Conservation (phyloP, 345 rosid species). For the Salix dunnii region DNA sequence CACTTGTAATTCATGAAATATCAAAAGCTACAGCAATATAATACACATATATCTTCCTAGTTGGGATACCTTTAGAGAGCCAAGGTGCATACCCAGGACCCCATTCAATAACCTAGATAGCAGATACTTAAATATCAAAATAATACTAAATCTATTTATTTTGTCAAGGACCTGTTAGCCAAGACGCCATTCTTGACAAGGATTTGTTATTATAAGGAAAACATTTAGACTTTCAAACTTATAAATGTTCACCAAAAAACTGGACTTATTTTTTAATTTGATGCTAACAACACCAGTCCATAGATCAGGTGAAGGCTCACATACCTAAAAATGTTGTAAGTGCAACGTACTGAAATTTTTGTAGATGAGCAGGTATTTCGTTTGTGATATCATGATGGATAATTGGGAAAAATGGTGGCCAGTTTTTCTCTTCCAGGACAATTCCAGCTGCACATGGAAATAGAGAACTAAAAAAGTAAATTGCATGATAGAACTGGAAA, state of each 20-base stretch:
- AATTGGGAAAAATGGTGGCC: slow-evolving; percentile 37
- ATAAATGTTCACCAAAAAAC: not conserved
- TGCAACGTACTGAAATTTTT: slow-evolving; percentile 33
- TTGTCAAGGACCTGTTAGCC: not conserved
- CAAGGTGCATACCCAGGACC: not conserved
- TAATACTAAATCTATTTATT: not conserved
- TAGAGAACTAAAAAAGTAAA: not conserved
- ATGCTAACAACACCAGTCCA: not conserved
- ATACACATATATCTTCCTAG: not conserved
- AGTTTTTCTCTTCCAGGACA: slow-evolving; percentile 32
- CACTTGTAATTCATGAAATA: not conserved
- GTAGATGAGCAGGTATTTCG: slow-evolving; percentile 32
- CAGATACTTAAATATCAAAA: not conserved
- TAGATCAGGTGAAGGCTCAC: not conserved
- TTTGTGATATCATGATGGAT: slow-evolving; percentile 34
- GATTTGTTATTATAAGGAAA: not conserved
- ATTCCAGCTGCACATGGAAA: slow-evolving; percentile 29
- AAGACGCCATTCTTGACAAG: not conserved
- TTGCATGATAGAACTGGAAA: not conserved
- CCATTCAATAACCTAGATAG: not conserved
- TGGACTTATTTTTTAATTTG: not conserved
- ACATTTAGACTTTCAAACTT: not conserved
- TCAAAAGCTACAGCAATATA: not conserved
- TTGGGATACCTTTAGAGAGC: not conserved
- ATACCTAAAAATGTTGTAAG: slow-evolving; percentile 32